phyloP scores from a whole-genome alignment of 2,329 filamentous ascomycete genomes.

The Zarea fungicola region DNA sequence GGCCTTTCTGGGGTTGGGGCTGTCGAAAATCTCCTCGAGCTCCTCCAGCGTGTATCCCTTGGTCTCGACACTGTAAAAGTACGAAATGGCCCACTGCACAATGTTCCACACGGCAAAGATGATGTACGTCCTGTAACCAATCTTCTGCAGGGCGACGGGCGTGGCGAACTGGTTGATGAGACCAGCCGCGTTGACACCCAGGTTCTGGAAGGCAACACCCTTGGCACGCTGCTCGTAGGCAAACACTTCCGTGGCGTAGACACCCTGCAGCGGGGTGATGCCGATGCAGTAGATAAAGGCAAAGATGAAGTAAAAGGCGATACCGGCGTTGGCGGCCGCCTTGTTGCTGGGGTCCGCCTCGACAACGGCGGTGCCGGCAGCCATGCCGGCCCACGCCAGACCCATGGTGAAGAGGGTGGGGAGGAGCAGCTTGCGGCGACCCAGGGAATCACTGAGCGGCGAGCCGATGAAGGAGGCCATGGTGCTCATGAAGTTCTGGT shows the following conservation, averaged over 20 bases:
- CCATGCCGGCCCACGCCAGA: conserved; percentile 18
- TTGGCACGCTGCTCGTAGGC: conserved; percentile 43
- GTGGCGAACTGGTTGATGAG: conserved; percentile 36
- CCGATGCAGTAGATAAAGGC: conserved; percentile 41
- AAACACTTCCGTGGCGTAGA: conserved; percentile 43
- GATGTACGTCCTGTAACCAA: conserved; percentile 43
- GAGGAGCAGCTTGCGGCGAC: conserved; percentile 5
- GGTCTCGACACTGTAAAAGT: conserved; percentile 41
- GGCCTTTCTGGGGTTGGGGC: conserved; percentile 13
- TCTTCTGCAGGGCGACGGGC: conserved; percentile 36
- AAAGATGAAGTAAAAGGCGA: conserved; percentile 46
- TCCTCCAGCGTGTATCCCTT: conserved; percentile 30
- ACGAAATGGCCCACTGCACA: conserved; percentile 33
- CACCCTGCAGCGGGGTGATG: conserved; percentile 16
- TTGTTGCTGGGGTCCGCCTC: conserved; percentile 35
- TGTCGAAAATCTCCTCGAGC: conserved; percentile 13
- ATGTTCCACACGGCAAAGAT: conserved; percentile 35
- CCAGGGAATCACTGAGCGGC: conserved; percentile 7
- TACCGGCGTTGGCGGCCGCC: conserved; percentile 35
- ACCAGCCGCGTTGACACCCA: conserved; percentile 32
- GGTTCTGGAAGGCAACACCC: conserved; percentile 37
- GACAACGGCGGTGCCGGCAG: conserved; percentile 45
- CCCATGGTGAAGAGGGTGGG: conserved; percentile 6
- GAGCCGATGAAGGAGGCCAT: conserved; percentile 13
- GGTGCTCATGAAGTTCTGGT: conserved; percentile 11